Base-by-base conservation (phyloP, 768 basidiomycete genomes). In the Russula brevipes region DNA sequence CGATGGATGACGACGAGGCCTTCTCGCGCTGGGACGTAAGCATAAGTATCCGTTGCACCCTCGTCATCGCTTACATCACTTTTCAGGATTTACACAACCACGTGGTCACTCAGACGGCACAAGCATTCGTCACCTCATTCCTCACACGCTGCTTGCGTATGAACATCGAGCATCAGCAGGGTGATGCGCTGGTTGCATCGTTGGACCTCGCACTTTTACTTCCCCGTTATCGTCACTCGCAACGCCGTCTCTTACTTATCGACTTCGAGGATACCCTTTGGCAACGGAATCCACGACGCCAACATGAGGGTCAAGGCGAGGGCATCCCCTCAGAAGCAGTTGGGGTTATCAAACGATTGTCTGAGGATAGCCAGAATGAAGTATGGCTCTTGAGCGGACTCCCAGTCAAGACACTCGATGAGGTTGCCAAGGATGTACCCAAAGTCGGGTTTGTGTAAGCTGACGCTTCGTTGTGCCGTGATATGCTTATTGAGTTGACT, bases 261-360 rank as follows among this genome's bases (percentile, higher is more conserved):
- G 91, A 93, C 71, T 81, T 93, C 50, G 91, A 94, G 71, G 87
- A 87, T 19, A 87, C 87, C 11, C 72, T 94, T n/a, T 91, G 89
- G 88, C 74, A 76, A 61, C 78, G 85, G 5, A 84, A 88, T 69
- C 77, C 80, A 8, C 75, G 78, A 31, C 74, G 74, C 11, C 54
- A 52, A 30, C 39, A 19, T 12, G 63, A 60, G 45, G 53, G 53
- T n/a, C 31, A 60, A 57, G 50, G 51, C 35, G 56, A 64, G 24
- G 33, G 42, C 3, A 41, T 71, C 72, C 68, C 76, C 76, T 55
- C 69, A 19, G 71, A 76, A 12, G 72, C 71, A 7, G 67, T 90
- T 4, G 73, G 78, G 19, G 68, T 86, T 2, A 73, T 93, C 19
- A 81, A 79, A 52, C 77, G 74, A 66, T 76, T 94, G 42, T 76